phyloP scores from a whole-genome alignment of 2,329 filamentous ascomycete species.

The Hymenoscyphus repandus region DNA sequence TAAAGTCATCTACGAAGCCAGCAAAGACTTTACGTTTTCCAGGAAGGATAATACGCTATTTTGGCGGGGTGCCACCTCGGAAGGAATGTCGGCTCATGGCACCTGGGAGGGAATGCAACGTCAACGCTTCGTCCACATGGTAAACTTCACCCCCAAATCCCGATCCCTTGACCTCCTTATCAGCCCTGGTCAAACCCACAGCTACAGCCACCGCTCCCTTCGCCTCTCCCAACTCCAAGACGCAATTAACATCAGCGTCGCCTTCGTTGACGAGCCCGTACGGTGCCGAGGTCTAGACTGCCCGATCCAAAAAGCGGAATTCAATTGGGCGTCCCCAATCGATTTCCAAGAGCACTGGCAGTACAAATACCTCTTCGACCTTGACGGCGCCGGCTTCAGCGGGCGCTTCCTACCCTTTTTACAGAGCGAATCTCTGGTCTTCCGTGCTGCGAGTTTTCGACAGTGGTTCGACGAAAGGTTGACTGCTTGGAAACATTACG shows the following conservation, averaged over 20 bases:
- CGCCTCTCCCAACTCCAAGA: constrained; percentile 34
- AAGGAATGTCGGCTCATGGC: constrained; percentile 31
- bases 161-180: constrained; percentile 20
- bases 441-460: constrained; percentile 56
- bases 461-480: constrained; percentile 62
- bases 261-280: constrained; percentile 36
- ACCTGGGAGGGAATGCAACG: constrained; percentile 53
- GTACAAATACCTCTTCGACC: constrained; percentile 52
- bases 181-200: constrained; percentile 29
- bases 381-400: constrained; percentile 51
- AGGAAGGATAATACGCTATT: constrained; percentile 44
- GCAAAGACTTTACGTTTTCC: constrained; percentile 35
- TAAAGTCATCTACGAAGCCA: constrained; percentile 36
- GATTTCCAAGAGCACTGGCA: constrained; percentile 35
- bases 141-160: constrained; percentile 42
- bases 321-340: constrained; percentile 21
- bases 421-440: constrained; percentile 44
- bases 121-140: constrained; percentile 52
- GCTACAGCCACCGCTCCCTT: constrained; percentile 35
- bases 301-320: constrained; percentile 28
- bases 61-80: constrained; percentile 48
- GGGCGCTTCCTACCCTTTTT: constrained; percentile 48
- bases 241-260: constrained; percentile 30
- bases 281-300: constrained; percentile 34
- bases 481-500: constrained; percentile 57